Conservation (phyloP, 352 stramenopile species). For the Phytophthora sp. region DNA sequence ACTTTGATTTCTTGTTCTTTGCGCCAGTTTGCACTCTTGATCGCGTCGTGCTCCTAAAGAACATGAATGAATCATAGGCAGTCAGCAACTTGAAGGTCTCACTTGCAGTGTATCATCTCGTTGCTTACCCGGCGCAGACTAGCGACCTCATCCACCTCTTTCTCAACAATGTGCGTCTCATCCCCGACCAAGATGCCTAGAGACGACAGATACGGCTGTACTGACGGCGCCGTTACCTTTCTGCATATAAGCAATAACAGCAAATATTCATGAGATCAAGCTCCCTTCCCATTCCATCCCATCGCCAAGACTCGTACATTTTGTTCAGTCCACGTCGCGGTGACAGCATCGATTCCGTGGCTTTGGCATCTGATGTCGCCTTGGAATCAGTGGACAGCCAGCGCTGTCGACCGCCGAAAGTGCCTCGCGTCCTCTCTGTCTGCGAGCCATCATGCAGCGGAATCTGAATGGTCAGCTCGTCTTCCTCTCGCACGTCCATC, state of each 20-base stretch:
- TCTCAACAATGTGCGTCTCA: constrained; percentile 81
- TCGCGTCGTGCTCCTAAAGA: constrained; percentile 63
- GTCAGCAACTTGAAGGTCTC: background rate
- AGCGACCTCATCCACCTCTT: constrained; percentile 78
- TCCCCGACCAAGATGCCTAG: constrained; percentile 77
- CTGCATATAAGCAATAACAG: constrained; percentile 27
- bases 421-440: constrained; percentile 70
- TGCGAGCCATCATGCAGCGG: constrained; percentile 69
- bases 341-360: constrained; percentile 50
- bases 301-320: constrained; percentile 35
- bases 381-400: constrained; percentile 56
- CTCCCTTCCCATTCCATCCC: background rate
- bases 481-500: constrained; percentile 64
- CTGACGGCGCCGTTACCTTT: constrained; percentile 71
- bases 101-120: background rate
- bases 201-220: constrained; percentile 75
- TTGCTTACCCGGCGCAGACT: constrained; percentile 59
- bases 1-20: constrained; percentile 81
- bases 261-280: constrained; percentile 2
- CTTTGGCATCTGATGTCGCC: constrained; percentile 44
- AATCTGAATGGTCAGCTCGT: constrained; percentile 78
- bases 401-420: constrained; percentile 75
- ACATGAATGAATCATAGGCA: background rate
- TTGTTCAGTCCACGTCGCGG: constrained; percentile 53
- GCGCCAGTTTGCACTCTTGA: constrained; percentile 70